Evolutionary conservation across 371 early-diverging fungal species (phyloP), one percentile per base, ranked within the genome.

Genomic region (Mortierella sp.): DNA sequence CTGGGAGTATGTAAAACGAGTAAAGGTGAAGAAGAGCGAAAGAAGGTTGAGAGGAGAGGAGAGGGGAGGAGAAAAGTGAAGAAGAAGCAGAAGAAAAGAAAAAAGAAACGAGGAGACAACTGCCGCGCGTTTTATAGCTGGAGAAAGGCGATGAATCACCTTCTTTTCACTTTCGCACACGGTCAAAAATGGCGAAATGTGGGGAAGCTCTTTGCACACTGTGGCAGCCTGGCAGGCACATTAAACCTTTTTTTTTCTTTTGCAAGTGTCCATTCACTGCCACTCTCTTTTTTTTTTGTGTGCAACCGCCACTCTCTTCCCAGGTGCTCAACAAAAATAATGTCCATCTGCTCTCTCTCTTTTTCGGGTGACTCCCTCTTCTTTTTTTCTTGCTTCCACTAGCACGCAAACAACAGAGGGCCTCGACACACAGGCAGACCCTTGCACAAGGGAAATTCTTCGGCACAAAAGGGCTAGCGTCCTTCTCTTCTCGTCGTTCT

Each of bases 151-250:
- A 64, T 64, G 64, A 64, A 16, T 64, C 55, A 44, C 44, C 44
- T 6, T 26, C 14, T 34, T n/a, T 40, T 73, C 73, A 57, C 40
- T 31, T 26, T 57, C 55, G 21, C 53, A 53, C 53, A 50, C n/a
- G 3, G 3, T 54, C 73, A 51, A 73, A 73, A 73, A 73, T 55
- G 73, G 73, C 26, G 57, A 73, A 73, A 55, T 73, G 73, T 72
- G 72, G 72, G 72, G 72, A 46, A 71, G n/a, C 31, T 16, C 28
- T 31, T 59, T 28, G n/a, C 57, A 31, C 59, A 14, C 16, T 31
- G 31, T 46, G 8, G 13, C 48, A 46, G 28, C 14, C 48, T 24
- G 16, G 5, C 37, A 37, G 21, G 26, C 37, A 16, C 59, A 59
- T 37, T 37, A 19, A 64, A 64, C 40, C 40, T 64, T 37, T 64